A percentile compares a stretch with the other conserved stretches of the same genome.
phyloP scores from a whole-genome alignment of 805 yeast genomes.

The Saccharomycopsis microspora region DNA sequence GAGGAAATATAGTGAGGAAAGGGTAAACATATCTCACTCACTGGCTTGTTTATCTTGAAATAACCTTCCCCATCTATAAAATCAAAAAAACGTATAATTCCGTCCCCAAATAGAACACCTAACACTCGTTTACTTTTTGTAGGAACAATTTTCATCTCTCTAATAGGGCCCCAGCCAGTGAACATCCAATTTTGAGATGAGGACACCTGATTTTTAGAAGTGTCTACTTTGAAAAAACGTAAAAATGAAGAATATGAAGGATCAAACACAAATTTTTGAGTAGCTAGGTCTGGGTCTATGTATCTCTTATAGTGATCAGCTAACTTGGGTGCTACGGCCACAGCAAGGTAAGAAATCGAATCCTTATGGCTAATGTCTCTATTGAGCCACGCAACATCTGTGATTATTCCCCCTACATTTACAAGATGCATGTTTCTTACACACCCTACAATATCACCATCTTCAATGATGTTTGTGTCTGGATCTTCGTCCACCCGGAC shows the following conservation, averaged over 20 bases:
- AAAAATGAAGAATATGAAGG: background rate
- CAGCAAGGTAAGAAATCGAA: constrained; percentile 7
- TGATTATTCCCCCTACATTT: constrained; percentile 6
- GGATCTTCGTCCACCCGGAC: background rate
- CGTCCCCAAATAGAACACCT: constrained; percentile 8
- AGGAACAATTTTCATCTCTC: background rate
- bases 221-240: constrained; percentile 2
- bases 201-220: background rate
- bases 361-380: background rate
- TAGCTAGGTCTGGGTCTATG: constrained; percentile 1
- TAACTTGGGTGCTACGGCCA: background rate
- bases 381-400: constrained; percentile 7
- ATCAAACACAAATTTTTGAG: background rate
- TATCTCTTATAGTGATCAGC: background rate
- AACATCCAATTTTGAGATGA: background rate
- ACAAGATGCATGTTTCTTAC: background rate
- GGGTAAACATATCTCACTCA: constrained; percentile 1
- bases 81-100: constrained; percentile 2
- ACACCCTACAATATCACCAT: background rate
- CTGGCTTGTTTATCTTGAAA: background rate
- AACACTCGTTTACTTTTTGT: background rate
- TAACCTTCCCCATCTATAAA: background rate
- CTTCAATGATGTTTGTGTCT: background rate
- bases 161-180: constrained; percentile 1
- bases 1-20: constrained; percentile 27